Evolutionary conservation across 73 alveolate species (phyloP), one percentile per base, ranked within the genome.

Genomic region (Stentor coeruleus): DNA sequence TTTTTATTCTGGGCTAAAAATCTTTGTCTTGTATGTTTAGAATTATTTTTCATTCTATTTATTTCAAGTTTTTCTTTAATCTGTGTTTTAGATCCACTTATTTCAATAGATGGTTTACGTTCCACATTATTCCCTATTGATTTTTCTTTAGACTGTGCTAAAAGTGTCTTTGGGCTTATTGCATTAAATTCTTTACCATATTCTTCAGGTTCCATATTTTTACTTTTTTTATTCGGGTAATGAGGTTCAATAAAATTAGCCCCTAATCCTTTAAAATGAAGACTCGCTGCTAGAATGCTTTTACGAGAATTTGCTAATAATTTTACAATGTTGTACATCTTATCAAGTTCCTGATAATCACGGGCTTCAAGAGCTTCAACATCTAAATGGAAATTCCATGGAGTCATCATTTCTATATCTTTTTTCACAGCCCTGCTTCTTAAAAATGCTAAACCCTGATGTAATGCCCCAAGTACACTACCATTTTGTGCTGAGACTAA

Each of bases 401-500:
- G 79, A 0, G 33, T 31, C 42, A 20, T 20, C 2, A 26, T 33
- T 66, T 66, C 79, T 66, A 11, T 20, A 0, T 66, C 79, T 66
- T 66, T 66, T 66, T 40, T 20, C 0, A 2, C 2, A 66, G 79
- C 41, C 11, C 40, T 66, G n/a, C 15, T 33, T 11, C 33, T 66
- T 66, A 20, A 20, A 66, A 66, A 20, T 2, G 36, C 42, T 26
- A 31, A 84, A 0, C 94, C 94, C 55, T 88, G 89, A 37, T 84
- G 74, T 11, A 88, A 66, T 15, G 91, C 77, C 57, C 88, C 94
- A 20, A 88, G 72, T 57, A 77, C 74, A 15, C 73, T 75, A 2
- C 91, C 91, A 39, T 84, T 66, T 38, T 6, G 6, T 3, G 88
- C 84, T 35, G 89, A 81, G 79, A 86, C 42, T 30, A 88, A 72